phyloP scores from a whole-genome alignment of 1,139 yeast species.

The Debaryomyces singareniensis region DNA sequence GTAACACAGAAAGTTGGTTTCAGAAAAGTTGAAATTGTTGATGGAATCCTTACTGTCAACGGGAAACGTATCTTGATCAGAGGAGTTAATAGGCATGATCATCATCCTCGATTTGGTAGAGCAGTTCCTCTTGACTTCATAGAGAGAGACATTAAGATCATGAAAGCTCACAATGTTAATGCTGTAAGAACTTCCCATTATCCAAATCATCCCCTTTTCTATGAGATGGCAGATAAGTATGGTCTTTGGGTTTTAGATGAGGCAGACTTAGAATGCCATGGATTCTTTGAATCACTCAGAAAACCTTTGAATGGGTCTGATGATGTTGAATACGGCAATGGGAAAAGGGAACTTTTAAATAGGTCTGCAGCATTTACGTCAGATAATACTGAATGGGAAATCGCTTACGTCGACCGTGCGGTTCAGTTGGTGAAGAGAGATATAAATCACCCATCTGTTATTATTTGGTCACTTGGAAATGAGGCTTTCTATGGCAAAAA shows the following conservation, averaged over 20 bases:
- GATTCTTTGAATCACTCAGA: slow-evolving; percentile 17
- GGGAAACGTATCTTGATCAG: too few relatives aligned
- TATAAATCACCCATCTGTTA: slow-evolving; percentile 23
- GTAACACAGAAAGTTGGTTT: too few relatives aligned
- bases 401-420: slow-evolving; percentile 26
- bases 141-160: too few relatives aligned
- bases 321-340: slow-evolving; percentile 8
- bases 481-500: slow-evolving; percentile 27
- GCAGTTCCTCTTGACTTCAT: too few relatives aligned
- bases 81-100: too few relatives aligned
- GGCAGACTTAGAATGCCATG: slow-evolving; percentile 31
- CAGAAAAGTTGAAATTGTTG: too few relatives aligned
- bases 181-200: too few relatives aligned
- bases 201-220: slow-evolving; percentile 15
- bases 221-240: slow-evolving; percentile 13
- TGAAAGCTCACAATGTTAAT: too few relatives aligned
- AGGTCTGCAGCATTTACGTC: slow-evolving; percentile 15
- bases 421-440: slow-evolving; percentile 22
- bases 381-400: slow-evolving; percentile 22
- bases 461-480: slow-evolving; percentile 33
- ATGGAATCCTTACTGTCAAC: too few relatives aligned
- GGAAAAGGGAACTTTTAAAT: slow-evolving; percentile 6
- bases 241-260: slow-evolving; percentile 32
- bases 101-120: too few relatives aligned
- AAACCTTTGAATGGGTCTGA: slow-evolving; percentile 8